phyloP scores from a whole-genome alignment of 2,329 filamentous ascomycete species.

The Fusarium equiseti region DNA sequence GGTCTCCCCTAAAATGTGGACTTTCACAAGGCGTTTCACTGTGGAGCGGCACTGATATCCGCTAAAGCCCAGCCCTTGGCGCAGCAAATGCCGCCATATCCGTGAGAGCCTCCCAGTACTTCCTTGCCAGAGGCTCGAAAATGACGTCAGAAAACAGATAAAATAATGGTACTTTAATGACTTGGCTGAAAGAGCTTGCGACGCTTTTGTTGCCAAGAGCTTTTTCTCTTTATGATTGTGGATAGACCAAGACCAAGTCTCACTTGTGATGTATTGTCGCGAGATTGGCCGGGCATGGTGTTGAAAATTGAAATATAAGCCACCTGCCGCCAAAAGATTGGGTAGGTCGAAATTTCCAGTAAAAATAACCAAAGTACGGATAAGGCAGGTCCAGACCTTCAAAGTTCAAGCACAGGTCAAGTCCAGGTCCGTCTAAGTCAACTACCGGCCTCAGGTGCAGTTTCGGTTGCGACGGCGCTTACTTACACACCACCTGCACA shows the following conservation, averaged over 20 bases:
- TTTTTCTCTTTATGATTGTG: constrained; percentile 25
- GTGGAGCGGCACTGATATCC: constrained; percentile 33
- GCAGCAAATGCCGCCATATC: constrained; percentile 36
- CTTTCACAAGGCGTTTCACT: constrained; percentile 10
- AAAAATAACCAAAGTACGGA: background rate
- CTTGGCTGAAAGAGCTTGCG: constrained; percentile 37
- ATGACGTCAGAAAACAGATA: constrained; percentile 42
- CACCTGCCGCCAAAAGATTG: constrained; percentile 23
- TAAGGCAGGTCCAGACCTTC: background rate
- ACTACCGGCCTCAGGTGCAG: background rate
- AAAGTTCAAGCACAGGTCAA: background rate
- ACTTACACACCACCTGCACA: constrained; percentile 40
- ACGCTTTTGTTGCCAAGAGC: constrained; percentile 37
- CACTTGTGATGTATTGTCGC: background rate
- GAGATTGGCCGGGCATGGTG: constrained; percentile 9
- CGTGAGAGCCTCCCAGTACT: constrained; percentile 20
- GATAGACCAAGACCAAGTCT: constrained; percentile 25
- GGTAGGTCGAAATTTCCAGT: background rate
- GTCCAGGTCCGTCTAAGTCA: constrained; percentile 12
- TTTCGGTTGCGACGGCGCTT: constrained; percentile 35
- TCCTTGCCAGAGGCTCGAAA: constrained; percentile 11
- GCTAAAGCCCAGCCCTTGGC: constrained; percentile 40
- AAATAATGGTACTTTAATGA: constrained; percentile 22
- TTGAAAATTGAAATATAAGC: constrained; percentile 41
- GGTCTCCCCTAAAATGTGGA: constrained; percentile 20